phyloP scores from a whole-genome alignment of 2,329 filamentous ascomycete species.

The Aspergillus sp. region DNA sequence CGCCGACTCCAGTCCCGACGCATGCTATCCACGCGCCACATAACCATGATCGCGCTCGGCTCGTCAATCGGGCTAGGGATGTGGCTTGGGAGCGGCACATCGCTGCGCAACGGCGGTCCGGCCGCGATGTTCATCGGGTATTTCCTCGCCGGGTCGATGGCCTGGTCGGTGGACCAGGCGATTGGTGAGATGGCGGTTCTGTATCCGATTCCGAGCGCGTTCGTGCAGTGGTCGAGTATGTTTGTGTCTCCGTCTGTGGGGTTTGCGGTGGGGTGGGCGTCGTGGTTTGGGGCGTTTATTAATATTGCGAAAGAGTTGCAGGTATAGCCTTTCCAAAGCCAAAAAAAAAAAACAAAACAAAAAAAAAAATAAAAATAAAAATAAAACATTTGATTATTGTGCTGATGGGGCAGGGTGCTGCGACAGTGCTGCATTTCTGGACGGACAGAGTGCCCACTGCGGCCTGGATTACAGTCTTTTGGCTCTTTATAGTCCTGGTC shows the following conservation, averaged over 20 bases:
- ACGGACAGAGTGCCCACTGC: slow-evolving; percentile 43
- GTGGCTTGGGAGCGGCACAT: slow-evolving; percentile 48
- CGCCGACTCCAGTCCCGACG: slow-evolving; percentile 31
- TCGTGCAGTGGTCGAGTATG: slow-evolving; percentile 47
- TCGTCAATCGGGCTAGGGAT: slow-evolving; percentile 49
- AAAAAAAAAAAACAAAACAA: too few relatives aligned
- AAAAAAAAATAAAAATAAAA: too few relatives aligned
- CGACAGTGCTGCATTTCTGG: slow-evolving; percentile 48
- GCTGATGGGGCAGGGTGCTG: slow-evolving; percentile 26
- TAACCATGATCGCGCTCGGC: slow-evolving; percentile 40
- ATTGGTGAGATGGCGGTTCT: slow-evolving; percentile 49
- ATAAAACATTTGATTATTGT: neutral
- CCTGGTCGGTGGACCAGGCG: slow-evolving; percentile 47
- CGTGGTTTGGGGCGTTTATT: slow-evolving; percentile 47
- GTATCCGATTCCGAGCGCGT: slow-evolving; percentile 48
- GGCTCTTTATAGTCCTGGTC: slow-evolving; percentile 42
- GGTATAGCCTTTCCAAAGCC: neutral
- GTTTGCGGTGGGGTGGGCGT: slow-evolving; percentile 50
- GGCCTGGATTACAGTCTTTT: slow-evolving; percentile 47
- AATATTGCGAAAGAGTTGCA: slow-evolving; percentile 46
- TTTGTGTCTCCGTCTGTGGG: slow-evolving; percentile 46
- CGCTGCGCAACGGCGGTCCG: slow-evolving; percentile 43
- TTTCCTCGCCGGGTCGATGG: slow-evolving; percentile 34
- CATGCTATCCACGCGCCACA: slow-evolving; percentile 40
- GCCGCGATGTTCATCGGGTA: slow-evolving; percentile 48